These are phyloP conservation scores for Coniochaeta sp. DNA, from an alignment of 2,329 filamentous ascomycete species.

Conservation along the genomic window DNA sequence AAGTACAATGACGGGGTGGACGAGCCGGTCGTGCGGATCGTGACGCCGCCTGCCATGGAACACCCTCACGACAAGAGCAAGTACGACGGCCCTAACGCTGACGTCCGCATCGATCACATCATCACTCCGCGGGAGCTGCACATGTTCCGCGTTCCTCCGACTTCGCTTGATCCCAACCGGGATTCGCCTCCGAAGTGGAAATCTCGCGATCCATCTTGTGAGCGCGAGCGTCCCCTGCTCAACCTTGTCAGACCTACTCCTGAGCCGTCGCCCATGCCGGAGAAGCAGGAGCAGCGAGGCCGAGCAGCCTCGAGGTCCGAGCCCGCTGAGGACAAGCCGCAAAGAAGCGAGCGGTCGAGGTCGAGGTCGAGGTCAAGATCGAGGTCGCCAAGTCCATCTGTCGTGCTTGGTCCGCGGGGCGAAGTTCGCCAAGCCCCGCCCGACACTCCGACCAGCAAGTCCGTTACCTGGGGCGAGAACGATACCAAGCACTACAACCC, in stretches of 20 bases:
- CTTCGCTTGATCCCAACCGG: background rate
- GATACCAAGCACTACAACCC: slow-evolving; percentile 3
- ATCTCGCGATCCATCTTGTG: slow-evolving; percentile 44
- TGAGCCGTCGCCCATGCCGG: slow-evolving; percentile 38
- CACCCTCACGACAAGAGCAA: slow-evolving; percentile 35
- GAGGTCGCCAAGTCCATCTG: background rate
- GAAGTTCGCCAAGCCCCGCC: background rate
- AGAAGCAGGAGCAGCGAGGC: slow-evolving; percentile 25
- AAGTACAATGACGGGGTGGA: slow-evolving; percentile 38
- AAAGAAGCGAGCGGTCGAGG: slow-evolving; percentile 7
- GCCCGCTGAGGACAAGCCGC: slow-evolving; percentile 3
- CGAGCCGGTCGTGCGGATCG: slow-evolving; percentile 35
- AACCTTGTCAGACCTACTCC: slow-evolving; percentile 58
- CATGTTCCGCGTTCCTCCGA: slow-evolving; percentile 19
- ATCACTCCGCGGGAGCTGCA: slow-evolving; percentile 45
- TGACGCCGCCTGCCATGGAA: slow-evolving; percentile 47
- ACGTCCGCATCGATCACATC: slow-evolving; percentile 54
- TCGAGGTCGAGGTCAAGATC: background rate
- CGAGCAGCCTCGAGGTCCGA: slow-evolving; percentile 7
- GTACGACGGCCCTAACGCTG: slow-evolving; percentile 55
- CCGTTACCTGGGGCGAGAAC: slow-evolving; percentile 2
- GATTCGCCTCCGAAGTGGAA: slow-evolving; percentile 26
- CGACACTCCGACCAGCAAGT: background rate
- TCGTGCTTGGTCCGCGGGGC: background rate
- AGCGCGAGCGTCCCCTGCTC: slow-evolving; percentile 49